Conservation (phyloP, 2,329 filamentous ascomycete genomes). For the Alternaria sp. region DNA sequence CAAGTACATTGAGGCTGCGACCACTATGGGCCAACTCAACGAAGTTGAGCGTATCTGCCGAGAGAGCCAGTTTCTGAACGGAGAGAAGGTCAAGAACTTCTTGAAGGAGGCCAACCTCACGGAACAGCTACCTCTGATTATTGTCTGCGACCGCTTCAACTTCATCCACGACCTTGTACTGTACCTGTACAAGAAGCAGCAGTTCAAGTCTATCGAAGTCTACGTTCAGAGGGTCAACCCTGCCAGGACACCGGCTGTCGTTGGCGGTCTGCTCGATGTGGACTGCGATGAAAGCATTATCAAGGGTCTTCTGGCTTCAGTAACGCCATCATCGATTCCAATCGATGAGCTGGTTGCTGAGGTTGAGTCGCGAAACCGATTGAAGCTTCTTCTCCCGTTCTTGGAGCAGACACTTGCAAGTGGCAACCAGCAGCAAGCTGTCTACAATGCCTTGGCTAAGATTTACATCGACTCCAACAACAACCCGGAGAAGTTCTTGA, state of each 20-base stretch:
- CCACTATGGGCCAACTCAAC: constrained; percentile 88
- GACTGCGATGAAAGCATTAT: constrained; percentile 97
- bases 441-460: constrained; percentile 97
- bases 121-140: constrained; percentile 95
- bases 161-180: constrained; percentile 96
- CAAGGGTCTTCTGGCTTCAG: constrained; percentile 85
- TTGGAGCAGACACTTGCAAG: constrained; percentile 87
- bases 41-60: constrained; percentile 98
- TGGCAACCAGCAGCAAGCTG: constrained; percentile 94
- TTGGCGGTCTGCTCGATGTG: constrained; percentile 92
- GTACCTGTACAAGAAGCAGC: constrained; percentile 98
- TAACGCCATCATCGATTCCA: constrained; percentile 83
- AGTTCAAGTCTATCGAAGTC: constrained; percentile 98
- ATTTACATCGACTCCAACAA: constrained; percentile 99
- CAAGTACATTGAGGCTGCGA: constrained; percentile 99
- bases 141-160: constrained; percentile 99
- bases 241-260: constrained; percentile 84
- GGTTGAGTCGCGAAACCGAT: constrained; percentile 92
- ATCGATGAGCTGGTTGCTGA: constrained; percentile 94
- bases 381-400: constrained; percentile 96
- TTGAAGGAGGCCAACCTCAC: constrained; percentile 92
- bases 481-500: constrained; percentile 95
- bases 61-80: constrained; percentile 75
- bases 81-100: constrained; percentile 99
- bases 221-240: constrained; percentile 98